Evolutionary conservation across 192 early-diverging fungal species (phyloP).

Genomic region (Jimgerdemannia flammicorona): DNA sequence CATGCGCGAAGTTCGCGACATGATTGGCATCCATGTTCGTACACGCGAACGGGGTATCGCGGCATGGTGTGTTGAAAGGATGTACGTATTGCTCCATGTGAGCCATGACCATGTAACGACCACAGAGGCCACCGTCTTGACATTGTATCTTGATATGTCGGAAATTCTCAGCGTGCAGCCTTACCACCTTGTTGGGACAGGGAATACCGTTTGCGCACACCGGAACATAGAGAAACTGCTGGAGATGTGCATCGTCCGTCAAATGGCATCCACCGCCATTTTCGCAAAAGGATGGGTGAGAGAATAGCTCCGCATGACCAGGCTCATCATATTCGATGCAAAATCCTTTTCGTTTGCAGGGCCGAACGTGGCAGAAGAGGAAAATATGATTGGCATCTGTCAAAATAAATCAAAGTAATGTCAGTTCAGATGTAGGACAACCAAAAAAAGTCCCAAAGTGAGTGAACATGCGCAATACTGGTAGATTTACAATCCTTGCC

Average conservation of each 20-base stretch:
- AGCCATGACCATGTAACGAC: background rate
- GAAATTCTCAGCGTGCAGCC: background rate
- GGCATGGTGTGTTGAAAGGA: background rate
- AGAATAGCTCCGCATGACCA: background rate
- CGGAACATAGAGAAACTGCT: background rate
- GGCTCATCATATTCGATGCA: background rate
- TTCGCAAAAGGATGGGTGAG: background rate
- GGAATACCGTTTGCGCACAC: background rate
- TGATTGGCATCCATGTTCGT: background rate
- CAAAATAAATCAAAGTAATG: background rate
- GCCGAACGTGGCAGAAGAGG: background rate
- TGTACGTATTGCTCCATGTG: background rate
- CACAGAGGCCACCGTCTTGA: background rate
- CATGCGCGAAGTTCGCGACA: background rate
- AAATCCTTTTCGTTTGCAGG: background rate
- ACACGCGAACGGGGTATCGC: background rate
- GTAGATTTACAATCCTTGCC: no score
- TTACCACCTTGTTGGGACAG: background rate
- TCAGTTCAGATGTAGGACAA: background rate
- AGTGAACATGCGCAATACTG: no score
- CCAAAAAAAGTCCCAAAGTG: background rate
- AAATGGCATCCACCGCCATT: background rate
- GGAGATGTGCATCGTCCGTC: background rate
- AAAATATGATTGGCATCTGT: background rate
- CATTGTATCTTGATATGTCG: background rate